Evolutionary conservation across 2,329 filamentous ascomycete species (phyloP), one percentile per base, ranked within the genome.

Genomic region (Xylariaceae sp.): DNA sequence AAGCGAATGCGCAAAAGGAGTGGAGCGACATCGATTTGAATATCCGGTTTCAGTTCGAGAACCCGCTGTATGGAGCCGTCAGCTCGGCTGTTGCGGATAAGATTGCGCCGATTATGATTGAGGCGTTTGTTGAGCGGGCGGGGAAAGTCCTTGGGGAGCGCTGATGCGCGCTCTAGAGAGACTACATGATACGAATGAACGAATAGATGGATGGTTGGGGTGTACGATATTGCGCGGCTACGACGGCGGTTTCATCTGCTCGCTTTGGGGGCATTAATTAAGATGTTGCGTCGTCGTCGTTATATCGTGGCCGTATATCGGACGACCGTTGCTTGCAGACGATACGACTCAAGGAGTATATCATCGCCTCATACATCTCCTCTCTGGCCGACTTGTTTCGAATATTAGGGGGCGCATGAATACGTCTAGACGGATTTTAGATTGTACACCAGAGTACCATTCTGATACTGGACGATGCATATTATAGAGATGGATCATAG

Each of bases 61-160:
- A 92, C 74, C 90, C 92, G n/a, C 73, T 96, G 58, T 95, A 97
- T 76, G 87, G 86, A 48, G 85, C 89, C 17, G 79, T 97, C 71
- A 94, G 92, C 72, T 82, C 86, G 44, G 88, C 89, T 39, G 87
- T 94, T 23, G 90, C 91, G 65, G 88, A 90, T 37, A 91, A 90
- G 75, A 86, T 97, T 64, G 93, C 91, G 1, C 86, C 85, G 3
- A 80, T 89, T 64, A 96, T 99, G 92, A 89, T 97, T 65, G 87
- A 90, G 73, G 93, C 94, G 0, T 99, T 99, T 77, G 92, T 97
- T 77, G 83, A 84, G 74, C 82, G 89, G 70, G 92, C 94, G 4
- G 78, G 78, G 70, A 77, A 82, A 68, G 72, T 90, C 52, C 73
- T 83, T 67, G 56, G 56, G 23, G 23, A 30, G 23, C 23, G 23